These are phyloP conservation scores for Phytophthora sp. DNA, from an alignment of 352 stramenopile genomes.

Conservation along the genomic window DNA sequence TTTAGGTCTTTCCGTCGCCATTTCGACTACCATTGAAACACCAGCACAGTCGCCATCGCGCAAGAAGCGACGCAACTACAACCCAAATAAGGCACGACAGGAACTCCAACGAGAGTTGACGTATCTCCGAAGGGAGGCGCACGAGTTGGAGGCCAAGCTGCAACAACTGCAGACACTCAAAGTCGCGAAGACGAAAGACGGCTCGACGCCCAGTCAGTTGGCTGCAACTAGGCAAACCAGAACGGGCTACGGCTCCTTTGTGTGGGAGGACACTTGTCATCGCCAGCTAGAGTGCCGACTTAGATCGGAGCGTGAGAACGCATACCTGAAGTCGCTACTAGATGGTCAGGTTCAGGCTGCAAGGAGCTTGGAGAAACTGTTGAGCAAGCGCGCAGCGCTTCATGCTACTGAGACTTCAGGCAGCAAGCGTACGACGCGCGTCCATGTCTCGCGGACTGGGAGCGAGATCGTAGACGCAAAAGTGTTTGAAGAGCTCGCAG, in stretches of 20 bases:
- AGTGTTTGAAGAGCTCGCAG: constrained; percentile 34
- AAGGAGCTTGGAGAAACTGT: constrained; percentile 30
- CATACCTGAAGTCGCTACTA: constrained; percentile 26
- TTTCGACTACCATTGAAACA: not conserved
- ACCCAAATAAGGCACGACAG: constrained; percentile 36
- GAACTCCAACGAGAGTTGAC: constrained; percentile 27
- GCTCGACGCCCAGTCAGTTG: not conserved
- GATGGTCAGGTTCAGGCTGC: constrained; percentile 30
- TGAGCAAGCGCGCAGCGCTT: constrained; percentile 20
- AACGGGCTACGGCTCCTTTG: not conserved
- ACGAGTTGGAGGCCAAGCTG: constrained; percentile 24
- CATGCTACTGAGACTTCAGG: constrained; percentile 15
- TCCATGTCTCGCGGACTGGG: constrained; percentile 19
- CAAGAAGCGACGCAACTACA: constrained; percentile 25
- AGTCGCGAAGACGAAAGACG: constrained; percentile 8
- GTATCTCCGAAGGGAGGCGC: constrained; percentile 22
- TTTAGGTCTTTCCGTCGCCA: not conserved
- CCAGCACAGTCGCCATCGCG: not conserved
- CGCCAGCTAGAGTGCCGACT: constrained; percentile 19
- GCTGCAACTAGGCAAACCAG: not conserved
- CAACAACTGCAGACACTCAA: constrained; percentile 19
- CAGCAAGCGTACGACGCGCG: constrained; percentile 24
- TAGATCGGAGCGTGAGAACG: constrained; percentile 32
- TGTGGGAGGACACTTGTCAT: constrained; percentile 29
- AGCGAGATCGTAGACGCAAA: constrained; percentile 22